phyloP scores from a whole-genome alignment of 495 filamentous ascomycete species.

The Aspergillus affinis region DNA sequence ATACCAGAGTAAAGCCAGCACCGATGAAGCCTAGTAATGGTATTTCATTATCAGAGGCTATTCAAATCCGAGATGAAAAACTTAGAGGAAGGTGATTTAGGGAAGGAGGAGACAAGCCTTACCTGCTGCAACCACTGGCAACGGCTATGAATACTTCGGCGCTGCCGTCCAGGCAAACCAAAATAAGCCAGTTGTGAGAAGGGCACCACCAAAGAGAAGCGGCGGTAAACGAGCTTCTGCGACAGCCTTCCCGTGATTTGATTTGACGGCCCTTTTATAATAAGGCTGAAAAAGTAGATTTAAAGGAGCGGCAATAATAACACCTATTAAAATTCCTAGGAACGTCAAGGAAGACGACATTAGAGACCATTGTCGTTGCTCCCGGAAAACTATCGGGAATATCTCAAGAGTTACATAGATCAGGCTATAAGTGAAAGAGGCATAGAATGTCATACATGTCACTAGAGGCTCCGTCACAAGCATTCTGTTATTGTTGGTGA shows the following conservation, averaged over 20 bases:
- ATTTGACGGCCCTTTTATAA: conserved; percentile 24
- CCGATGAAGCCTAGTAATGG: conserved; percentile 15
- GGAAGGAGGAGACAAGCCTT: conserved; percentile 6
- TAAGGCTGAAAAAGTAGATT: conserved; percentile 27
- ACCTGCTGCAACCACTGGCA: conserved; percentile 23
- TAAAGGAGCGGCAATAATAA: conserved; percentile 25
- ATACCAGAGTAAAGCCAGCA: conserved; percentile 37
- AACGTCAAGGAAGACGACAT: conserved; percentile 30
- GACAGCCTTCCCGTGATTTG: conserved; percentile 24
- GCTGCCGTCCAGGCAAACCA: conserved; percentile 45
- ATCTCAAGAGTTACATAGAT: conserved; percentile 35
- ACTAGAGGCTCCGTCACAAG: conserved; percentile 44
- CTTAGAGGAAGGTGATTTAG: not conserved
- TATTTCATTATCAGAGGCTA: not conserved
- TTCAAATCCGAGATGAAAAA: not conserved
- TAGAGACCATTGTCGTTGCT: conserved; percentile 24
- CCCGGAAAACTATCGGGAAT: conserved; percentile 35
- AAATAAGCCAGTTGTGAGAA: conserved; percentile 47
- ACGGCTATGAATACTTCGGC: conserved; percentile 25
- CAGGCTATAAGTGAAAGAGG: conserved; percentile 35
- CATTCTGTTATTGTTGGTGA: conserved; percentile 19
- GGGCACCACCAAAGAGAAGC: conserved; percentile 49
- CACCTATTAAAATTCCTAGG: conserved; percentile 29
- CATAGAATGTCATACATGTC: conserved; percentile 37
- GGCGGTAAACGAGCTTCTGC: conserved; percentile 39